A percentile compares a stretch with the other conserved stretches of the same genome.
These are phyloP conservation scores for Suillus paluster DNA, from an alignment of 768 basidiomycete species.

Conservation along the genomic window DNA sequence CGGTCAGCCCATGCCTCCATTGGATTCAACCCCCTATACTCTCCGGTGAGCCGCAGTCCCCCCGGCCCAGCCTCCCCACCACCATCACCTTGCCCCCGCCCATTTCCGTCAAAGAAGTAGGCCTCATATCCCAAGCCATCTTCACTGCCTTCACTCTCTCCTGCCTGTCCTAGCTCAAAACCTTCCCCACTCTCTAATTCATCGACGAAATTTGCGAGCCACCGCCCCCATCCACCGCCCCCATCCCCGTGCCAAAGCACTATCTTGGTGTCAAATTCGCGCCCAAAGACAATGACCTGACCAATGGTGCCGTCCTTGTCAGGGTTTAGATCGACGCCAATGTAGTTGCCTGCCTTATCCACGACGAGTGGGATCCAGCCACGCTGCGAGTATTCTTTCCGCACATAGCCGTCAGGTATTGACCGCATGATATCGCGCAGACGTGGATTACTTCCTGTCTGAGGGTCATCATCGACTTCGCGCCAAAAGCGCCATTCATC, in stretches of 20 bases:
- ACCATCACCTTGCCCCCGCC: conserved; percentile 77
- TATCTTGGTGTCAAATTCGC: conserved; percentile 98
- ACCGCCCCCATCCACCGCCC: conserved; percentile 90
- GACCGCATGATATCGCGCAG: conserved; percentile 83
- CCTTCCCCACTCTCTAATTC: conserved; percentile 91
- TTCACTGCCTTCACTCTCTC: conserved; percentile 75
- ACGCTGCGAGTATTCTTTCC: conserved; percentile 86
- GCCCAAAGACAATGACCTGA: conserved; percentile 98
- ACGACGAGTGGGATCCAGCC: conserved; percentile 97
- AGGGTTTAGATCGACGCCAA: conserved; percentile 94
- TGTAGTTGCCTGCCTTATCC: conserved; percentile 95
- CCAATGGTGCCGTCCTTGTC: conserved; percentile 74
- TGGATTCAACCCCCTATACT: conserved; percentile 92
- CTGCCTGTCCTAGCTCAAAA: conserved; percentile 70
- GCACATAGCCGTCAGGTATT: conserved; percentile 89
- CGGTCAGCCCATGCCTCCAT: conserved; percentile 93
- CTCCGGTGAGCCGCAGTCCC: conserved; percentile 77
- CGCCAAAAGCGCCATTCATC: conserved; percentile 98
- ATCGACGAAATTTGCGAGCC: conserved; percentile 89
- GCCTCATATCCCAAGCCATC: conserved; percentile 86
- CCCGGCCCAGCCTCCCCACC: conserved; percentile 74
- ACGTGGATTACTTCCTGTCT: conserved; percentile 76
- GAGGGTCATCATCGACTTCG: conserved; percentile 87
- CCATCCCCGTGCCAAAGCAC: conserved; percentile 94
- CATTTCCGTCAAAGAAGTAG: conserved; percentile 84